Conservation (phyloP, 164 flowering plant genomes). For the Buxus sempervirens region DNA sequence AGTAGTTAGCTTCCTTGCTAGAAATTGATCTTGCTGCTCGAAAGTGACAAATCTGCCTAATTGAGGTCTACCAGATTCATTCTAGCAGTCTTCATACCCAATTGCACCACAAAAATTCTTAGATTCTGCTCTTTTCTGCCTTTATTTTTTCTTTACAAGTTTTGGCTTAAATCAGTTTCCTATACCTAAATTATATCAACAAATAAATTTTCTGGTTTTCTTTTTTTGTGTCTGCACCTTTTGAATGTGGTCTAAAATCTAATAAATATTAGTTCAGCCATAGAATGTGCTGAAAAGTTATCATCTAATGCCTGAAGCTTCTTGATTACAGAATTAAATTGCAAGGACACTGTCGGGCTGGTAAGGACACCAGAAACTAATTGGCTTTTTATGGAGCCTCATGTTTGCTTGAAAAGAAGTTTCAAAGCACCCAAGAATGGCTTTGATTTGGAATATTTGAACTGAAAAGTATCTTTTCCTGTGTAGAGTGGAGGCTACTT, state of each 20-base stretch:
- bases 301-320: slow-evolving; percentile 7
- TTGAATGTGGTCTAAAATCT: background rate
- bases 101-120: no score
- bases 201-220: no score
- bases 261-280: background rate
- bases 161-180: no score
- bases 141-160: background rate
- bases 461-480: slow-evolving; percentile 4
- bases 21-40: no score
- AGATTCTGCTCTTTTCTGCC: slow-evolving; percentile 3
- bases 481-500: slow-evolving; percentile 2
- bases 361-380: slow-evolving; percentile 25
- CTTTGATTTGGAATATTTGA: slow-evolving; percentile 10
- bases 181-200: no score
- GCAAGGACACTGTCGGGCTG: slow-evolving; percentile 22
- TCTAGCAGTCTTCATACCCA: no score
- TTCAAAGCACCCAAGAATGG: slow-evolving; percentile 16
- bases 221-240: background rate
- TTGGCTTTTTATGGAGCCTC: background rate
- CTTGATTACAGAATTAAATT: slow-evolving; percentile 27
- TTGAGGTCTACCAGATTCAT: no score
- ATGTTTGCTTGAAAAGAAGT: background rate
- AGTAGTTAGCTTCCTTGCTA: no score
- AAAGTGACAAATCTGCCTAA: no score
- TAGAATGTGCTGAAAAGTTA: background rate